These are phyloP conservation scores for Cairneyella variabilis DNA, from an alignment of 495 filamentous ascomycete species.

Conservation along the genomic window DNA sequence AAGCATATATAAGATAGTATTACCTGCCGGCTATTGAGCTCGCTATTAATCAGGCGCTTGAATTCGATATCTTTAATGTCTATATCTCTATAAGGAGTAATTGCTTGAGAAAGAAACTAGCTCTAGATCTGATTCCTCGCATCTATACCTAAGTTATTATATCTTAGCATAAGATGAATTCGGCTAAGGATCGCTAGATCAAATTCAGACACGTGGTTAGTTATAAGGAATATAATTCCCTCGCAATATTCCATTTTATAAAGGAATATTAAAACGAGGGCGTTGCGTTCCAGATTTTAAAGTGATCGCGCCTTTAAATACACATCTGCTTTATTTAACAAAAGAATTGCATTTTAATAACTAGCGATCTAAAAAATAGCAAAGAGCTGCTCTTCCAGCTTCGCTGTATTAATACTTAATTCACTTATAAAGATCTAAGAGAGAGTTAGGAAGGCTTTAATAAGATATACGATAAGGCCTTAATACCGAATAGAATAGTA, in stretches of 20 bases:
- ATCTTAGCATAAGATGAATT: constrained; percentile 9
- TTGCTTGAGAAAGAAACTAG: constrained; percentile 16
- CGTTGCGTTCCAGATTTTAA: constrained; percentile 27
- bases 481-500: constrained; percentile 4
- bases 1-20: constrained; percentile 9
- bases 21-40: constrained; percentile 16
- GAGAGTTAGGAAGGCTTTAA: background rate
- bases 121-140: constrained; percentile 5
- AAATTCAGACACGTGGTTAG: constrained; percentile 12
- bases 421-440: constrained; percentile 4
- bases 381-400: constrained; percentile 36
- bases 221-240: constrained; percentile 14
- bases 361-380: constrained; percentile 36
- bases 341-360: constrained; percentile 36
- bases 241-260: constrained; percentile 12
- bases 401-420: constrained; percentile 1
- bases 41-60: constrained; percentile 13
- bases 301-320: constrained; percentile 30
- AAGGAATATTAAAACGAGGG: constrained; percentile 15
- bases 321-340: constrained; percentile 36
- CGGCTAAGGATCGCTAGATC: constrained; percentile 8
- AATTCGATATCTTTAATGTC: constrained; percentile 10
- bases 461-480: background rate
- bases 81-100: constrained; percentile 10
- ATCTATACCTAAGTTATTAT: constrained; percentile 1